Evolutionary conservation across 371 early-diverging fungal genomes (phyloP), one percentile per base, ranked within the genome.

Genomic region (Mucor mucedo): DNA sequence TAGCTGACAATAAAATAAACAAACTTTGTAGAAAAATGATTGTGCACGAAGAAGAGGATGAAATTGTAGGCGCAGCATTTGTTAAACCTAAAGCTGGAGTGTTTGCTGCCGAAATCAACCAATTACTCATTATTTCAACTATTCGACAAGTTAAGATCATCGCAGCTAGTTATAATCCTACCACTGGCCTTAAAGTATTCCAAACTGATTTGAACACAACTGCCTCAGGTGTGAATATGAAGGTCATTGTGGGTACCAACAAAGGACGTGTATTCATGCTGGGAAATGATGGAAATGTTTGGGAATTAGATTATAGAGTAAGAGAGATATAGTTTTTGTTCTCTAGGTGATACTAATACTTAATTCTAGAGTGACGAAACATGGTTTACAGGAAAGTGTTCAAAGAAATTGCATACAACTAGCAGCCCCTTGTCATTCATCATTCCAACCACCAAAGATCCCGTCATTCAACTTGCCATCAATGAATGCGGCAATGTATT

Each of bases 221-320:
- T 0, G 79, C 94, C 3, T 92, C 93, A 52, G 89, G 89, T 50
- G 87, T 93, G 13, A 81, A 80, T 6, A 92, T 97, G 83, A 80
- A 72, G 45, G 72, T 83, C 40, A 93, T 97, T 54, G 75, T 84
- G 14, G 94, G 94, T 5, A 91, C 95, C 3, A 69, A 67, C 4
- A 75, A 83, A 5, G 98, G 97, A 2, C 84, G 98, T 14, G 86
- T 97, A 32, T 95, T 97, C 49, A 90, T 95, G 91, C 73, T 90
- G 28, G 95, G 96, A 42, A 85, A 84, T 60, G 91, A 94, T 65
- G 95, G 95, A 16, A 84, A 90, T 62, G 74, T 97, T 5, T 95
- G 93, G 84, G 98, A 97, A 76, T 75, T 97, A 27, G 81, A 80
- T 39, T 97, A 97, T 72, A 89, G 92, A 73, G 89, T 90, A 71